A percentile compares a stretch with the other conserved stretches of the same genome.
These are phyloP conservation scores for Paecilomyces niveus DNA, from an alignment of 2,329 filamentous ascomycete species.

Conservation along the genomic window DNA sequence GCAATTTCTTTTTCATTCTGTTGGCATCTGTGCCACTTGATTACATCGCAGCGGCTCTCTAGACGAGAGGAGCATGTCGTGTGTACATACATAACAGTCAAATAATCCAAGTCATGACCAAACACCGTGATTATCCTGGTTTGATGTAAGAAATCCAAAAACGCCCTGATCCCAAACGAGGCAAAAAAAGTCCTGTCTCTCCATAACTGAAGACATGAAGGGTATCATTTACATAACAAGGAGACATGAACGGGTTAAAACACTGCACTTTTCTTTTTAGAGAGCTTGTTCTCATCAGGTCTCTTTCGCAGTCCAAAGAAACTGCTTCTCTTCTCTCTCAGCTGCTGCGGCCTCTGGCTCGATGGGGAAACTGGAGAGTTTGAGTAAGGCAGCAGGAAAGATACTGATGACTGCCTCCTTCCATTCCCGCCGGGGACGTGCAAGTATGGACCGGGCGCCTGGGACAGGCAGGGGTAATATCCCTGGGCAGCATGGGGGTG, in stretches of 20 bases:
- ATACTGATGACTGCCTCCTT: conserved; percentile 13
- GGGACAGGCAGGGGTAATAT: conserved; percentile 6
- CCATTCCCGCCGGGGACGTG: conserved; percentile 7
- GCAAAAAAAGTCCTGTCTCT: neutral
- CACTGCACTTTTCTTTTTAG: conserved; percentile 42
- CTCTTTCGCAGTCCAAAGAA: conserved; percentile 37
- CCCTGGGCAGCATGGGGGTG: conserved; percentile 1
- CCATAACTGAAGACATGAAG: neutral
- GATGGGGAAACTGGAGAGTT: conserved; percentile 10
- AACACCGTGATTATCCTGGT: neutral
- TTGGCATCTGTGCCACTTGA: neutral
- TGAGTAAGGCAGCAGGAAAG: conserved; percentile 11
- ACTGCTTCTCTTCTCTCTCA: conserved; percentile 37
- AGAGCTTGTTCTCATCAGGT: conserved; percentile 29
- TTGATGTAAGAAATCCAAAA: neutral
- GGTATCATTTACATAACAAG: neutral
- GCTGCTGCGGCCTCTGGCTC: conserved; percentile 7
- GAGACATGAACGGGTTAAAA: conserved; percentile 21
- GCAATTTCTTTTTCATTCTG: neutral
- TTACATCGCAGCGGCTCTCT: neutral
- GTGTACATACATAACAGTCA: neutral
- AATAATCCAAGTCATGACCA: neutral
- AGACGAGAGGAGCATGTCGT: neutral
- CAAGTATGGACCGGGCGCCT: conserved; percentile 12
- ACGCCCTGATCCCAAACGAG: neutral